Conservation (phyloP, 208 protist genomes). For the Naegleria lovaniensis region DNA sequence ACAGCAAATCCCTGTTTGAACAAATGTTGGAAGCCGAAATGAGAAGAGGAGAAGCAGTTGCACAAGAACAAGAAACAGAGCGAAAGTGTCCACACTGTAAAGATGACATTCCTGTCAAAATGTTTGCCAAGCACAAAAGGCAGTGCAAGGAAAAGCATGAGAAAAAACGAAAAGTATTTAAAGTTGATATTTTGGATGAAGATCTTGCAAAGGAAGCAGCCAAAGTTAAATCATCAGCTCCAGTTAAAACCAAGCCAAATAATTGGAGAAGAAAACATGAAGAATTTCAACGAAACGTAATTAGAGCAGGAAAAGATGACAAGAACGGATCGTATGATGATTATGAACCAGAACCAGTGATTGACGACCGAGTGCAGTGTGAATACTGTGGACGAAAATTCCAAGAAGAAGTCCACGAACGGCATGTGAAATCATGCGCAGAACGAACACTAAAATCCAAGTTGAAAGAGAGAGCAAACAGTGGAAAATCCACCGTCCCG, state of each 20-base stretch:
- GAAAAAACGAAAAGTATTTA: neutral
- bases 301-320: no score
- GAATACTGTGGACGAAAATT: slow-evolving; percentile 9
- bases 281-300: neutral
- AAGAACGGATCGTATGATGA: neutral
- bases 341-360: neutral
- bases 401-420: neutral
- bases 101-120: slow-evolving; percentile 2
- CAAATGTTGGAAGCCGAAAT: neutral
- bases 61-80: neutral
- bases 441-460: neutral
- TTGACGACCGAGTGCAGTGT: neutral
- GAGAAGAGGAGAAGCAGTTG: neutral
- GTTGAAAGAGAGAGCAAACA: neutral
- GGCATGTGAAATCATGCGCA: neutral
- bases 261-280: neutral
- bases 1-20: neutral
- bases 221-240: neutral
- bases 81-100: slow-evolving; percentile 2
- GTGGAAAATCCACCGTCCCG: neutral
- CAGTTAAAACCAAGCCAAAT: neutral
- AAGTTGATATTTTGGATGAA: neutral
- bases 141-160: slow-evolving; percentile 5
- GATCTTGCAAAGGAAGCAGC: neutral
- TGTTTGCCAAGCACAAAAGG: neutral